phyloP scores from a whole-genome alignment of 345 rosid species.

The Populus nigra region DNA sequence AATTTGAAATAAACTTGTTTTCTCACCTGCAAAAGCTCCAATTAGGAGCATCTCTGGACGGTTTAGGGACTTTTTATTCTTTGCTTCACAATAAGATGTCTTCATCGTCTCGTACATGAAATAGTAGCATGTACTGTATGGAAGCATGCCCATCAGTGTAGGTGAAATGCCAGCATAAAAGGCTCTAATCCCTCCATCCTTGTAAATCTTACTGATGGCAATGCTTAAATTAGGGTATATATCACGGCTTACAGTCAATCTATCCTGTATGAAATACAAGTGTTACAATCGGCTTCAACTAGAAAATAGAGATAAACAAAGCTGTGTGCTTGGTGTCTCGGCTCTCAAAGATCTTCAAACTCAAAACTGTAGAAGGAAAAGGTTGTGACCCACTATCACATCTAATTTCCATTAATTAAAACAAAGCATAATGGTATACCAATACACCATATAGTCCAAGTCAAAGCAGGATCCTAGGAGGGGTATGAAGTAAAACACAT shows the following conservation, averaged over 20 bases:
- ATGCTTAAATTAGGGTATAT: slow-evolving; percentile 72
- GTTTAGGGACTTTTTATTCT: slow-evolving; percentile 74
- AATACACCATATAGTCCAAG: background rate
- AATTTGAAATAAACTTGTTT: background rate
- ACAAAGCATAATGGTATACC: background rate
- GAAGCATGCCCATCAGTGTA: slow-evolving; percentile 92
- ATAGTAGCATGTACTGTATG: slow-evolving; percentile 93
- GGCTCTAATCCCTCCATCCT: slow-evolving; percentile 79
- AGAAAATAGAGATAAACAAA: background rate
- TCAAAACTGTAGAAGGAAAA: background rate
- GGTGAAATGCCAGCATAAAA: slow-evolving; percentile 86
- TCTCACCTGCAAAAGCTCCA: slow-evolving; percentile 88
- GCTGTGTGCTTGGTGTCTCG: background rate
- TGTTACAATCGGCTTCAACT: slow-evolving; percentile 14
- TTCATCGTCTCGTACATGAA: slow-evolving; percentile 85
- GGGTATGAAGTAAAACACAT: background rate
- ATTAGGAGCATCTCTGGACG: slow-evolving; percentile 90
- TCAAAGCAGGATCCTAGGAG: background rate
- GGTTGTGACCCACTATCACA: background rate
- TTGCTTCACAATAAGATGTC: slow-evolving; percentile 63
- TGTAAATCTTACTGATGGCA: slow-evolving; percentile 72
- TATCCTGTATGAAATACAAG: slow-evolving; percentile 59
- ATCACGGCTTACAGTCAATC: slow-evolving; percentile 86
- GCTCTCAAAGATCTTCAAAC: background rate
- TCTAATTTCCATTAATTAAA: background rate